phyloP scores from a whole-genome alignment of 345 rosid genomes.

The Trapa bicornis region DNA sequence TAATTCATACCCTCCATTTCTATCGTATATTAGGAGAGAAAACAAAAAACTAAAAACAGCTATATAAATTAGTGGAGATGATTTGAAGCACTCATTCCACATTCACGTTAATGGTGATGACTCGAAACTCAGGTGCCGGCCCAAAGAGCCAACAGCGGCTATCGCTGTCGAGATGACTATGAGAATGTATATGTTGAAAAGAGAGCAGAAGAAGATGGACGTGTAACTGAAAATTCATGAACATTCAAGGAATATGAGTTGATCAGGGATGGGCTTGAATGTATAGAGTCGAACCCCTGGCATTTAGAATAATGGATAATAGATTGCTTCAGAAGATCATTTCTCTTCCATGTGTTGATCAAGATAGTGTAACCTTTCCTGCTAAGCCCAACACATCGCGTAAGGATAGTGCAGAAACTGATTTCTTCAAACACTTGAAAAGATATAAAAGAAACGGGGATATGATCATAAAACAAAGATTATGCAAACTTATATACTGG shows the following conservation, averaged over 20 bases:
- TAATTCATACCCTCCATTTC: not conserved
- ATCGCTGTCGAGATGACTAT: no score
- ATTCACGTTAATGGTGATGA: no score
- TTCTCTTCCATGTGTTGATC: constrained; percentile 95
- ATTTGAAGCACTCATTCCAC: no score
- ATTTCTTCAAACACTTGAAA: not conserved
- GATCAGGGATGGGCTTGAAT: constrained; percentile 70
- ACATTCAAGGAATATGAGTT: no score
- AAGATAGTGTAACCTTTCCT: constrained; percentile 77
- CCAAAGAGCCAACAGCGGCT: no score
- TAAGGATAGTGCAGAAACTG: not conserved
- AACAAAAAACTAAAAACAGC: no score
- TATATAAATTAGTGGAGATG: no score
- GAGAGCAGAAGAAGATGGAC: no score
- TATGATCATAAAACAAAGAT: not conserved
- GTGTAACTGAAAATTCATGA: no score
- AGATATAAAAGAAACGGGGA: not conserved
- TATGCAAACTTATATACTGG: not conserved
- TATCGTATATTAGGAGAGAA: no score
- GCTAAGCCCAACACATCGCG: constrained; percentile 1
- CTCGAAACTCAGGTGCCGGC: no score
- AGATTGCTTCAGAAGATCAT: constrained; percentile 77
- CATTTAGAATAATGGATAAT: constrained; percentile 71
- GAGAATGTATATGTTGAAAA: no score
- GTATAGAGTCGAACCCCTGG: constrained; percentile 62